Conservation (phyloP, 2,329 filamentous ascomycete species). For the Neodidymelliopsis sp. region DNA sequence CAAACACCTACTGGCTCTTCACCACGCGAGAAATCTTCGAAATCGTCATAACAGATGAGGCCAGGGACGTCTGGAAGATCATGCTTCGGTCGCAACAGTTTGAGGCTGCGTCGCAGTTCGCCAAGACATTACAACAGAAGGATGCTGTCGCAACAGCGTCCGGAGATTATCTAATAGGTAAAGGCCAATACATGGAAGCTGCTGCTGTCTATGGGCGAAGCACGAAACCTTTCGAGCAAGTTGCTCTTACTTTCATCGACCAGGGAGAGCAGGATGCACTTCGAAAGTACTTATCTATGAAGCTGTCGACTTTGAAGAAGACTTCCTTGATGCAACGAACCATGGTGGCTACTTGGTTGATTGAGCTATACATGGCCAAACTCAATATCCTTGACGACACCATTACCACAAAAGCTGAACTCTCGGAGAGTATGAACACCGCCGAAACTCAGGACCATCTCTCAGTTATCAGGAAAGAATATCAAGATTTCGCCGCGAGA, state of each 20-base stretch:
- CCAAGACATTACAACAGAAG: slow-evolving; percentile 79
- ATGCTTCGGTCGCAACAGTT: slow-evolving; percentile 88
- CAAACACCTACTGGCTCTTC: slow-evolving; percentile 98
- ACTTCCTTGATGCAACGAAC: slow-evolving; percentile 87
- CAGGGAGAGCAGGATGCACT: slow-evolving; percentile 88
- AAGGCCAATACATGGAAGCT: slow-evolving; percentile 83
- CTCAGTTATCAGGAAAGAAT: slow-evolving; percentile 75
- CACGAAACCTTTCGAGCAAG: slow-evolving; percentile 96
- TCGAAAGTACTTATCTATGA: slow-evolving; percentile 86
- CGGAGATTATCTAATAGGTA: slow-evolving; percentile 84
- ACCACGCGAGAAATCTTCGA: slow-evolving; percentile 92
- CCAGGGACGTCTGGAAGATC: slow-evolving; percentile 92
- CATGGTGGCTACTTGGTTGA: slow-evolving; percentile 94
- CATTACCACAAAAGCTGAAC: slow-evolving; percentile 85
- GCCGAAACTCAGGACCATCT: slow-evolving; percentile 77
- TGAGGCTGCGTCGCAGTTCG: slow-evolving; percentile 85
- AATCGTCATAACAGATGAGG: slow-evolving; percentile 88
- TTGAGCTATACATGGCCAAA: slow-evolving; percentile 97
- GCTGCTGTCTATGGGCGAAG: slow-evolving; percentile 92
- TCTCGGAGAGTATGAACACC: slow-evolving; percentile 74
- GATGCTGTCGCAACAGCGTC: slow-evolving; percentile 92
- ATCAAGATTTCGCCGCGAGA: slow-evolving; percentile 83
- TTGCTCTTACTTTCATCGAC: slow-evolving; percentile 90
- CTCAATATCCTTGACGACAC: slow-evolving; percentile 94
- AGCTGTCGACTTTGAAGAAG: slow-evolving; percentile 82